Base-by-base conservation (phyloP, 2,329 filamentous ascomycete species). In the Cytospora paraplurivora region DNA sequence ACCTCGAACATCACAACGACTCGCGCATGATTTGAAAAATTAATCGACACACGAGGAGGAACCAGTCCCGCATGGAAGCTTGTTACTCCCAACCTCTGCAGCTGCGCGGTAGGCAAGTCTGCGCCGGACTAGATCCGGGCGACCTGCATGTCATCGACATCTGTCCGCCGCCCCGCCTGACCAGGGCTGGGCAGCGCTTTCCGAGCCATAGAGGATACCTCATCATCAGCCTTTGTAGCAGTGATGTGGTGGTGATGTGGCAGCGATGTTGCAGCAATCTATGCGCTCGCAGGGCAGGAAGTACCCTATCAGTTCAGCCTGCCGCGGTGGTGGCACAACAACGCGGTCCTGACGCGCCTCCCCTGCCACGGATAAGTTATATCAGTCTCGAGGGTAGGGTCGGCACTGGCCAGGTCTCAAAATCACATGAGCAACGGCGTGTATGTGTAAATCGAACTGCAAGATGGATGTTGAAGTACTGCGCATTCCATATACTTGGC, bases 41-140 rank as follows among this genome's bases (percentile, higher is more conserved):
- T 47, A 4, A 5, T 10, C n/a, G 44, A 21, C 44, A 10, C n/a
- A 21, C 27, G n/a, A 7, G 8, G 8, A 8, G 12, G 44, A 47
- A 12, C 7, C 19, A 64, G 17, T 65, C 62, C 27, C 59, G 44
- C 51, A 63, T 37, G 50, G 19, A 52, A 34, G 44, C 62, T 35
- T 17, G 19, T 50, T 44, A 13, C 34, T 56, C 41, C 56, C 62
- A 52, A 57, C 56, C 56, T 52, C 53, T 44, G 51, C 44, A 54
- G 51, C 41, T 17, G 8, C 38, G 33, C 56, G 35, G 41, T 19
- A 13, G 50, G 57, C 47, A 17, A 21, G 19, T 54, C 61, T 44
- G 55, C 54, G 32, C 41, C 19, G 32, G 47, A 37, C 41, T 37
- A 34, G n/a, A 35, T 19, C 19, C 44, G n/a, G 21, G n/a, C 44